Base-by-base conservation (phyloP, 352 stramenopile species). In the Globisporangium yorkense region DNA sequence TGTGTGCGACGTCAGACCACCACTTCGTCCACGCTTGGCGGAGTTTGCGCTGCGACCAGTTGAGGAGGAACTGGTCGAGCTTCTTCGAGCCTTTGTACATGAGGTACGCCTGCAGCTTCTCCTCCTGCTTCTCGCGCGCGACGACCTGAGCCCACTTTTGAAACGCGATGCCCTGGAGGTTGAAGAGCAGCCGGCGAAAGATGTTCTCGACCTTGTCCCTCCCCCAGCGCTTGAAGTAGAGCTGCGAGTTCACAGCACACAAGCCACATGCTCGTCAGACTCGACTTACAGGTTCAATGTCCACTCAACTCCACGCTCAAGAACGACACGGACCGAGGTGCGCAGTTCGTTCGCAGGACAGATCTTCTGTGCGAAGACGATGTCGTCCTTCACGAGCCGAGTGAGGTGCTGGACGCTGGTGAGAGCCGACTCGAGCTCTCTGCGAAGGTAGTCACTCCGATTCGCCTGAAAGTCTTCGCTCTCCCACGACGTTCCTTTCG, bases 191-290 rank as follows among this genome's bases (percentile, higher is more conserved):
- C 0, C 77, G 67, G 1, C 79, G 77, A 59, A 90, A 90, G 18
- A 92, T 88, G 54, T 68, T 74, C 49, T 92, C 79, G 15, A 91
- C 74, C 56, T 92, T 94, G 39, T 89, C 78, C 24, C 74, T 67
- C 0, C 84, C 84, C 84, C 84, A 94, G 2, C 81, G 79, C 65
- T 91, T 88, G 44, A 92, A 88, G 68, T 86, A 90, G 7, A 89
- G 69, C 63, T 84, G 51, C 35, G 16, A 16, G 48, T 59, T 48
- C 1, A 40, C 50, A 53, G 31, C 27, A 46, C 13, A 61, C 8
- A 48, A 27, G 3, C 10, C 44, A 15, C 21, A 3, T 9, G 2
- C 13, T 10, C 6, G n/a, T 49, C 20, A 29, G 5, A 16, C 5
- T 6, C 12, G 37, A 43, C 37, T 12, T 10, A 18, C 44, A 16